Conservation (phyloP, 176 grass and related monocot species). For the Canna indica region DNA sequence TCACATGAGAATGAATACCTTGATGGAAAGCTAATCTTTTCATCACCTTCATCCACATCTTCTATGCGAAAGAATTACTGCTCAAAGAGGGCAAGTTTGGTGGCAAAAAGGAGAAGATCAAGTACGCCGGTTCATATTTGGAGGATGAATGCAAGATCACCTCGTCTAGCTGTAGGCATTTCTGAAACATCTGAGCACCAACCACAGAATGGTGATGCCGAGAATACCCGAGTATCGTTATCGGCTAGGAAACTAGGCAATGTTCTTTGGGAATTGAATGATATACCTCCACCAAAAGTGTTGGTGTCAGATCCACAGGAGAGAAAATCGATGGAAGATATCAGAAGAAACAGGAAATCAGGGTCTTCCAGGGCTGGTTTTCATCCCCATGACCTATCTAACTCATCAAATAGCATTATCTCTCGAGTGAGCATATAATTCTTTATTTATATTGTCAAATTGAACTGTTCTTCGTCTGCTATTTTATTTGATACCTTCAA, state of each 20-base stretch:
- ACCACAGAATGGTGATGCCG: conserved; percentile 8
- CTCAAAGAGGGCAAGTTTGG: conserved; percentile 31
- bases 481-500: background rate
- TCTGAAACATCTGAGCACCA: conserved; percentile 29
- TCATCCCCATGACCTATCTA: background rate
- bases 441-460: background rate
- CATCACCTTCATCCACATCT: conserved; percentile 38
- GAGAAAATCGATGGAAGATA: background rate
- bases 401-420: background rate
- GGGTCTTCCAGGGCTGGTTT: background rate
- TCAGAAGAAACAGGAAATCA: background rate
- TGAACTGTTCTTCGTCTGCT: background rate
- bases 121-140: conserved; percentile 5
- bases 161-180: conserved; percentile 20
- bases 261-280: conserved; percentile 48
- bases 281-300: conserved; percentile 21
- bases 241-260: conserved; percentile 64
- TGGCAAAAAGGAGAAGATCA: conserved; percentile 23
- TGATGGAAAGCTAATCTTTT: conserved; percentile 32
- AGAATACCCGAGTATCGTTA: conserved; percentile 15
- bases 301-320: background rate
- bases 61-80: conserved; percentile 29
- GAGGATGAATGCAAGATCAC: conserved; percentile 17
- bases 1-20: conserved; percentile 5
- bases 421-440: background rate